Base-by-base conservation (phyloP, 2,329 filamentous ascomycete species). In the Aspergillus chevalieri region DNA sequence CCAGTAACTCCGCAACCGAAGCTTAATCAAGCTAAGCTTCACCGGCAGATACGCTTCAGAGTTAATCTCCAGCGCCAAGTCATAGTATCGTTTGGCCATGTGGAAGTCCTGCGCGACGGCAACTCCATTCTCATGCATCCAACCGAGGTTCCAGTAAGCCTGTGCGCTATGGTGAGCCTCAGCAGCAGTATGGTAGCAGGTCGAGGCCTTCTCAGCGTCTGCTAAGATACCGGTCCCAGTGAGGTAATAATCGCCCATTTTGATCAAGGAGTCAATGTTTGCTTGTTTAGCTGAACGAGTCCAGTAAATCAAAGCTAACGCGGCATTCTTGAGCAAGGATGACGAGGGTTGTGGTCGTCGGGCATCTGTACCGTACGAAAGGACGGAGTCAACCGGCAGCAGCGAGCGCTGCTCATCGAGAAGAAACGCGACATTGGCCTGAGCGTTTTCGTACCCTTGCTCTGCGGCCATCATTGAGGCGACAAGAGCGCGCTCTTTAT, bases 101-200 rank as follows among this genome's bases (percentile, higher is more conserved):
- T 98, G 93, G 67, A 94, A 98, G 65, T 98, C 93, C 66, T 98
- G 93, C 48, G 87, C 86, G 17, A 97, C 81, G 2, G 91, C 89
- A 45, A 97, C 78, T 6, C 93, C 93, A 63, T 97, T 96, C 71
- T 98, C 93, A 64, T 98, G 90, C 92, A 98, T 97, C 93, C 93
- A 98, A 4, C 93, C 94, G 12, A 98, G 77, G 62, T 98, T 97
- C 81, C 90, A 98, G 50, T 96, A 82, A 12, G 94, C 93, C 70
- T 98, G 94, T 2, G 92, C 93, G 59, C 89, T 95, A 64, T 90
- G 86, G 58, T 92, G 84, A 52, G 87, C 90, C 64, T 98, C 93
- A 0, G 91, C 91, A 1, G 93, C 93, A 3, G 89, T 87, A 47
- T 87, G 86, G 62, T 98, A 98, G 73, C 93, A 98, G 42, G 87